phyloP scores from a whole-genome alignment of 176 grass and related monocot species.

The Microstegium vimineum region DNA sequence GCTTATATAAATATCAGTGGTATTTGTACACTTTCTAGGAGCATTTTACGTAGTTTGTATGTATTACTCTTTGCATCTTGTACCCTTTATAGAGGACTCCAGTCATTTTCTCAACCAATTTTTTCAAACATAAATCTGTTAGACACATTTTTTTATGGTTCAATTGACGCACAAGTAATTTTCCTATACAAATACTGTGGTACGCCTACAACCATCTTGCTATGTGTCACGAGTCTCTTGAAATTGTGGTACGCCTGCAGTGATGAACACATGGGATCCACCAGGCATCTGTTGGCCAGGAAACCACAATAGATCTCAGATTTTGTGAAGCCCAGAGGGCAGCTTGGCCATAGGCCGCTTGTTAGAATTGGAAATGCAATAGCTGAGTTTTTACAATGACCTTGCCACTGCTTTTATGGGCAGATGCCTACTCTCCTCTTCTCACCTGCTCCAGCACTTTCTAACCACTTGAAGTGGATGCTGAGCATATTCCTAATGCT shows the following conservation, averaged over 20 bases:
- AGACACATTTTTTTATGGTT: not conserved
- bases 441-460: no score
- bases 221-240: not conserved
- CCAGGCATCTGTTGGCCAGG: no score
- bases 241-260: not conserved
- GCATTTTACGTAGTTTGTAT: not conserved
- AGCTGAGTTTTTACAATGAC: no score
- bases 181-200: not conserved
- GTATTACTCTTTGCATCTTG: not conserved
- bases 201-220: not conserved
- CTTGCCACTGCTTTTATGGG: no score
- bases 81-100: not conserved
- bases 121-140: not conserved
- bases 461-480: no score
- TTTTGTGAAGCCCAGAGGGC: no score
- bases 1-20: not conserved
- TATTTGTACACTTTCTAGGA: not conserved
- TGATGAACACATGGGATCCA: not conserved
- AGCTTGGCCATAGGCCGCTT: no score
- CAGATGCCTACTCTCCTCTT: no score
- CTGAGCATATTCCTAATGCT: no score
- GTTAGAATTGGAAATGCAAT: no score
- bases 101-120: not conserved
- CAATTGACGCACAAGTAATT: not conserved
- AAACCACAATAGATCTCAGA: no score